phyloP scores from a whole-genome alignment of 192 early-diverging fungal genomes.

The Dimargaris cristalligena region DNA sequence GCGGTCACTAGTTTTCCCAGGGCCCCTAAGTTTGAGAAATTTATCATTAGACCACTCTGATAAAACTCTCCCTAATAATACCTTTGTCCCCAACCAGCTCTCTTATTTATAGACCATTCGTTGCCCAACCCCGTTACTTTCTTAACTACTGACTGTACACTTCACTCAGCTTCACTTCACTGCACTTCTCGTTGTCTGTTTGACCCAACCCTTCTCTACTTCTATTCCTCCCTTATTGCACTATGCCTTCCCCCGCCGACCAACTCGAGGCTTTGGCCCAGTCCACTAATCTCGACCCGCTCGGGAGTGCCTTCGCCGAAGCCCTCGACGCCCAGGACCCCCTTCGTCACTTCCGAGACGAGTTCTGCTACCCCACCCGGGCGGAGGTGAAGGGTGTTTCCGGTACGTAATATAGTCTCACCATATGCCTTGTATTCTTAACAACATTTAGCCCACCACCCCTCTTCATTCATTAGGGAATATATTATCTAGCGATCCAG shows the following conservation, averaged over 20 bases:
- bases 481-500: neutral
- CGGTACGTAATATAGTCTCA: neutral
- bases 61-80: too few species aligned
- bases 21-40: too few species aligned
- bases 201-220: neutral
- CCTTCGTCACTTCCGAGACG: constrained; percentile 35
- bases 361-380: constrained; percentile 53
- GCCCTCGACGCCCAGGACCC: constrained; percentile 43
- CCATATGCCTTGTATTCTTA: neutral
- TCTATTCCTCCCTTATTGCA: neutral
- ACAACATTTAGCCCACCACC: neutral
- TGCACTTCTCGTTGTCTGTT: neutral
- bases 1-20: too few species aligned
- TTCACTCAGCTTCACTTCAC: too few species aligned
- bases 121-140: too few species aligned
- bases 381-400: constrained; percentile 22
- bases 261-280: constrained; percentile 7
- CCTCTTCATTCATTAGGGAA: neutral
- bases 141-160: too few species aligned
- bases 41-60: too few species aligned
- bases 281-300: constrained; percentile 12
- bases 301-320: constrained; percentile 29
- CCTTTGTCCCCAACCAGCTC: too few species aligned
- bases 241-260: neutral
- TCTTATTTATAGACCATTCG: too few species aligned